Evolutionary conservation across 495 filamentous ascomycete species (phyloP).

Genomic region (Neurospora sp.): DNA sequence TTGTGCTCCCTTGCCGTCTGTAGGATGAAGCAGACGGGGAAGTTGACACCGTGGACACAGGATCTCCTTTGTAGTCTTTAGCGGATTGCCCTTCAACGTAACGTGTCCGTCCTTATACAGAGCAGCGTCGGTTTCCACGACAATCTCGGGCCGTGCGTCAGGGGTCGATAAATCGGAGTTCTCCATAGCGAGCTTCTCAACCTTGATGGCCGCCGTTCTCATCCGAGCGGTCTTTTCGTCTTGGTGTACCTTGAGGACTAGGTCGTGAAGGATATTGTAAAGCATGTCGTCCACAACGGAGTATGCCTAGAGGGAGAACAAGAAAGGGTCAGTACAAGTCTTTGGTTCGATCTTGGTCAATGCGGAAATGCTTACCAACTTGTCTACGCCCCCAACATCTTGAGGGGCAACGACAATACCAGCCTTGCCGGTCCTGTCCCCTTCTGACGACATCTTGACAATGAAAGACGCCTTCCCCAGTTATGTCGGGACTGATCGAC

Average conservation of each 20-base stretch:
- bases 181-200: conserved; percentile 55
- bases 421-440: conserved; percentile 33
- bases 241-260: conserved; percentile 60
- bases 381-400: conserved; percentile 29
- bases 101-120: conserved; percentile 64
- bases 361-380: conserved; percentile 29
- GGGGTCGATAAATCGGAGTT: conserved; percentile 32
- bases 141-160: conserved; percentile 34
- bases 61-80: conserved; percentile 62
- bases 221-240: conserved; percentile 66
- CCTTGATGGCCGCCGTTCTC: conserved; percentile 59
- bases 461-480: not conserved
- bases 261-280: conserved; percentile 63
- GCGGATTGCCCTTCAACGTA: conserved; percentile 62
- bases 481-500: not conserved
- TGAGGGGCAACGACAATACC: conserved; percentile 36
- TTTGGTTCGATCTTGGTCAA: not conserved
- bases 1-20: conserved; percentile 47
- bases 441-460: conserved; percentile 26
- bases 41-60: conserved; percentile 56
- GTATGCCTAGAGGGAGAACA: conserved; percentile 29
- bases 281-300: conserved; percentile 55
- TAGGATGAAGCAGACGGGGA: conserved; percentile 53
- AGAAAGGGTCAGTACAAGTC: not conserved
- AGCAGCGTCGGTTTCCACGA: conserved; percentile 61